Percentiles rank a stretch among this genome's conserved stretches.
phyloP scores from a whole-genome alignment of 2,329 filamentous ascomycete species.

The Coniochaeta ligniaria region DNA sequence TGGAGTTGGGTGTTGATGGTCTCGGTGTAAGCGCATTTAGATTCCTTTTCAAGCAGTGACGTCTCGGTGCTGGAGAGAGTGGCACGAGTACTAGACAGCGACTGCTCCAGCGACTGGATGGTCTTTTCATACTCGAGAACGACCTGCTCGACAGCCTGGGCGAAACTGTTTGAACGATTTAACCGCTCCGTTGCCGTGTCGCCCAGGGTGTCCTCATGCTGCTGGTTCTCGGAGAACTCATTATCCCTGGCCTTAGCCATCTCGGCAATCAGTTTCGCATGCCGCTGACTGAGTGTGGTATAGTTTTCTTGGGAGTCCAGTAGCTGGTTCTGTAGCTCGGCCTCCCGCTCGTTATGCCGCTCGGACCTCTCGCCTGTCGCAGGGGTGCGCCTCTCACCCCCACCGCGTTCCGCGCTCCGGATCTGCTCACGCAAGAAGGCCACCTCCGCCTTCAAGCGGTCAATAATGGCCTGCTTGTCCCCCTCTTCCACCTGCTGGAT shows the following conservation, averaged over 20 bases:
- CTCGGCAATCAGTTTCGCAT: constrained; percentile 92
- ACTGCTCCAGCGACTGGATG: constrained; percentile 87
- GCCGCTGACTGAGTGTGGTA: constrained; percentile 79
- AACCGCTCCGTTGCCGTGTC: constrained; percentile 80
- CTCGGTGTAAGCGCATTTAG: constrained; percentile 86
- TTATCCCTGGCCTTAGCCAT: constrained; percentile 79
- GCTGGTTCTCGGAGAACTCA: constrained; percentile 51
- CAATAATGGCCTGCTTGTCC: constrained; percentile 90
- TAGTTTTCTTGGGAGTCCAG: constrained; percentile 94
- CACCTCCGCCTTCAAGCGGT: constrained; percentile 88
- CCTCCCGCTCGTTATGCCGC: constrained; percentile 75
- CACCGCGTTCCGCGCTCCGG: constrained; percentile 65
- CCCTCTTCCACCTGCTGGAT: constrained; percentile 92
- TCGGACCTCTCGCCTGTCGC: constrained; percentile 65
- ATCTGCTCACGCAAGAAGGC: constrained; percentile 92
- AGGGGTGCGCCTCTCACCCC: constrained; percentile 45
- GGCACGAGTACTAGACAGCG: constrained; percentile 78
- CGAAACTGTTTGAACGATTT: constrained; percentile 92
- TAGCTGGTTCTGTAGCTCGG: constrained; percentile 87
- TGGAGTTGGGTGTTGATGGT: constrained; percentile 89
- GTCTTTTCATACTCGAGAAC: constrained; percentile 98
- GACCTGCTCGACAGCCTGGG: constrained; percentile 90
- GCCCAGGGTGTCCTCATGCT: constrained; percentile 55
- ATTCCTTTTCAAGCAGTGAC: constrained; percentile 83
- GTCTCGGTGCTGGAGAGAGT: constrained; percentile 82